Evolutionary conservation across 202 grass and related monocot genomes (phyloP).

Genomic region (Carex arenaria): DNA sequence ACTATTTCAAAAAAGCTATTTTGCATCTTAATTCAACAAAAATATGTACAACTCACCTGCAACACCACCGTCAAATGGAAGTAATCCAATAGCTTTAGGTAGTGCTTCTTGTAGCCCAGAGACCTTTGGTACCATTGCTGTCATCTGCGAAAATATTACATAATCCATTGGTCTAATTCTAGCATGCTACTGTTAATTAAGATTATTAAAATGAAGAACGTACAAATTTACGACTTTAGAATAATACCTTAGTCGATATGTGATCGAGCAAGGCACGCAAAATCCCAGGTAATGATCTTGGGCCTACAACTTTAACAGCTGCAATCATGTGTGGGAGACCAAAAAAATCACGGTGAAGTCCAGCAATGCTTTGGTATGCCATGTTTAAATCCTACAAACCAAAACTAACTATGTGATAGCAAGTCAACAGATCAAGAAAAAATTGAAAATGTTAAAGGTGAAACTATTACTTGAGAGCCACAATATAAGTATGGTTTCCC

Average conservation of each 20-base stretch:
- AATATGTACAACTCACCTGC: slow-evolving; percentile 49
- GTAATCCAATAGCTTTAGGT: slow-evolving; percentile 84
- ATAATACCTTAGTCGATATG: slow-evolving; percentile 90
- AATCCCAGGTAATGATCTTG: slow-evolving; percentile 95
- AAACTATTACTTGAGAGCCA: slow-evolving; percentile 69
- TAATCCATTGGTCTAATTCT: slow-evolving; percentile 7
- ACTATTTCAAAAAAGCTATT: not conserved
- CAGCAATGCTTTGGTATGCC: slow-evolving; percentile 73
- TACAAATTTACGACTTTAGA: slow-evolving; percentile 9
- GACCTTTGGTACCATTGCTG: slow-evolving; percentile 79
- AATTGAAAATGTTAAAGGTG: slow-evolving; percentile 12
- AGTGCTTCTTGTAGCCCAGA: slow-evolving; percentile 84
- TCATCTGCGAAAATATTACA: slow-evolving; percentile 57
- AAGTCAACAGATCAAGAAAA: slow-evolving; percentile 10
- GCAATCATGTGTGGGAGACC: slow-evolving; percentile 98
- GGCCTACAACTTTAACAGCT: slow-evolving; percentile 86
- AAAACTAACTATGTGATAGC: slow-evolving; percentile 25
- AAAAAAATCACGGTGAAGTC: slow-evolving; percentile 87
- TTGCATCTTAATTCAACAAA: not conserved
- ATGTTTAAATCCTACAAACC: slow-evolving; percentile 80
- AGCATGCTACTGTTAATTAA: slow-evolving; percentile 21
- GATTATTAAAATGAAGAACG: slow-evolving; percentile 10
- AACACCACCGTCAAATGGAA: slow-evolving; percentile 96
- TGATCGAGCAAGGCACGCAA: slow-evolving; percentile 94
- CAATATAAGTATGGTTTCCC: slow-evolving; percentile 84